Conservation (phyloP, 73 alveolate genomes). For the Paraurostyla sp. region DNA sequence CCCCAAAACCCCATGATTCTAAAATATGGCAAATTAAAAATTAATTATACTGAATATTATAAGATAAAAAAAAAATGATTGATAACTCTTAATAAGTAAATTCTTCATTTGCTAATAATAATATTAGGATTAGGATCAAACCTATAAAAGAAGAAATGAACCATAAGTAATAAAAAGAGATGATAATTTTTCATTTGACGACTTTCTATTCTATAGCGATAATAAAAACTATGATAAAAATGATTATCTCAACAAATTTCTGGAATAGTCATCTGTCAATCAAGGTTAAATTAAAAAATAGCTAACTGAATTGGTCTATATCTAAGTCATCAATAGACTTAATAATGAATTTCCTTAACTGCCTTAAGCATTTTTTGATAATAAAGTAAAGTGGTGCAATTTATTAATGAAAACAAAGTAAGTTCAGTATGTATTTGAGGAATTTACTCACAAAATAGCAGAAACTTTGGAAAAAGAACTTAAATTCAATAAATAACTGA, state of each 20-base stretch:
- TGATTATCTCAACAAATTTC: neutral
- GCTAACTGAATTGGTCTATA: slow-evolving; percentile 33
- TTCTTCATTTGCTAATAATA: too few species aligned
- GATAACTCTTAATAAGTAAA: too few species aligned
- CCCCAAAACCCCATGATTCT: too few species aligned
- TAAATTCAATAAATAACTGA: neutral
- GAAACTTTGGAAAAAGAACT: slow-evolving; percentile 30
- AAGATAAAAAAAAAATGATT: too few species aligned
- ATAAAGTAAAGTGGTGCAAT: slow-evolving; percentile 27
- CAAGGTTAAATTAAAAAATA: neutral
- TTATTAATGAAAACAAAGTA: slow-evolving; percentile 31
- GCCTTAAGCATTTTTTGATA: slow-evolving; percentile 43
- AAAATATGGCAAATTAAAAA: too few species aligned
- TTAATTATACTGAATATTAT: too few species aligned
- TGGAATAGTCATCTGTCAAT: neutral
- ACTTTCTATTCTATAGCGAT: neutral
- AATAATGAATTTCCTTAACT: slow-evolving; percentile 33
- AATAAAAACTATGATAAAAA: slow-evolving; percentile 10
- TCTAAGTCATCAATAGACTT: slow-evolving; percentile 31
- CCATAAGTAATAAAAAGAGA: neutral
- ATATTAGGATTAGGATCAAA: too few species aligned
- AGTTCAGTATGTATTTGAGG: slow-evolving; percentile 12
- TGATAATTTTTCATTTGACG: slow-evolving; percentile 40
- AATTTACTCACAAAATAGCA: slow-evolving; percentile 7
- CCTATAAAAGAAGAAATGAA: slow-evolving; percentile 26